Percentiles rank a stretch among this genome's conserved stretches.
phyloP scores from a whole-genome alignment of 2,329 filamentous ascomycete genomes.

The Ciborinia camelliae region DNA sequence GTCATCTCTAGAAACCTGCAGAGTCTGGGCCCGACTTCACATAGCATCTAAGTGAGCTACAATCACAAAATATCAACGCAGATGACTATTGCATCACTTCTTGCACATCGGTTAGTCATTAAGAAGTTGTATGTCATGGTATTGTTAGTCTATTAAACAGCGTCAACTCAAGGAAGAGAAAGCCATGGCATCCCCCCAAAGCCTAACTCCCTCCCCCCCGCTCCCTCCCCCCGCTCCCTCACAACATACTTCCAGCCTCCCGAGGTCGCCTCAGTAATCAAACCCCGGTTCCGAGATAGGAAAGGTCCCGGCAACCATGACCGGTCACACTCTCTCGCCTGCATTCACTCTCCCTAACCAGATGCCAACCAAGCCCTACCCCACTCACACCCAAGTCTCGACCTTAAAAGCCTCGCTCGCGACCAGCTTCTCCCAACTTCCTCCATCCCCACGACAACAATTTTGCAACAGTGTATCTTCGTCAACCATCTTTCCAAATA shows the following conservation, averaged over 20 bases:
- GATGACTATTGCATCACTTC: neutral
- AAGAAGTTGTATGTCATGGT: neutral
- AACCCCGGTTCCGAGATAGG: neutral
- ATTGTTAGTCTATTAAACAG: neutral
- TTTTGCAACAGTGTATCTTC: neutral
- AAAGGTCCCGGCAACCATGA: neutral
- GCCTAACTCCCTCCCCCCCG: no score
- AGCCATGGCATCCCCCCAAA: no score
- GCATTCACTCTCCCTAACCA: neutral
- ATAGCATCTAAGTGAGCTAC: neutral
- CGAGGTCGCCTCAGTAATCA: no score
- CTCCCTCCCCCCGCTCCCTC: no score
- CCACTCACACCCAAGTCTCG: neutral
- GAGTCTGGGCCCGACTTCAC: fast-evolving
- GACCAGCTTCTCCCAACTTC: neutral
- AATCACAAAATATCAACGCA: neutral
- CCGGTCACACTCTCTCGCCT: neutral
- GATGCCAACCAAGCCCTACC: neutral
- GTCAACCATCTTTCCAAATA: neutral
- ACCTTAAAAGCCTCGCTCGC: neutral
- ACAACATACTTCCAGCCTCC: neutral
- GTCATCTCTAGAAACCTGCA: neutral
- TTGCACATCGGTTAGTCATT: neutral
- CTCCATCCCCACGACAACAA: neutral
- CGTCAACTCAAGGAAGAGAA: neutral